These are phyloP conservation scores for Azolla pinnata DNA, from an alignment of 75 land plant genomes.

Conservation along the genomic window DNA sequence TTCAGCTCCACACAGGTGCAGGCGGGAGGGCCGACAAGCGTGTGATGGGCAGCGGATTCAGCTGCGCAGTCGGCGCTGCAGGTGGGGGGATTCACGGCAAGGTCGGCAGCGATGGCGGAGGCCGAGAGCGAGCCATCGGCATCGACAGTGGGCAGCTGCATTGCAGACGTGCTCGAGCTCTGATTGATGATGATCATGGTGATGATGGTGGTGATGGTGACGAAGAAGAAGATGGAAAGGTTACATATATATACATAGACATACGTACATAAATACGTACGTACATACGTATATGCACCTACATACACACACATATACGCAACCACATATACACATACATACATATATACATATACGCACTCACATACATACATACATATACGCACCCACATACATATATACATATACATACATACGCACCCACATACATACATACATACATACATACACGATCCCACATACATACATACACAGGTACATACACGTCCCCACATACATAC, in stretches of 20 bases:
- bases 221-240: background rate
- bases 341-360: constrained; percentile 1
- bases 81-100: background rate
- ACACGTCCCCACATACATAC: background rate
- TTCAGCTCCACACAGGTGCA: background rate
- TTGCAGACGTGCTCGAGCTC: background rate
- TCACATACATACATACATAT: background rate
- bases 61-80: background rate
- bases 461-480: background rate
- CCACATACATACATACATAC: constrained; percentile 1
- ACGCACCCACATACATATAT: background rate
- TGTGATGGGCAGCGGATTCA: background rate
- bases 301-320: background rate
- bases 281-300: background rate
- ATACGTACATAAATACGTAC: background rate
- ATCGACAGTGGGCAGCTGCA: background rate
- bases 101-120: background rate
- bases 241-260: background rate
- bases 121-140: background rate
- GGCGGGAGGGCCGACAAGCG: background rate
- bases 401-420: background rate
- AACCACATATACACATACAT: constrained; percentile 1
- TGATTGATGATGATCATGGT: no score
- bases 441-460: constrained; percentile 2
- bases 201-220: no score